Percentiles rank a stretch among this genome's conserved stretches.
Evolutionary conservation across 805 yeast species (phyloP).

Genomic region (Cyberlindnera euphorbiiphila): DNA sequence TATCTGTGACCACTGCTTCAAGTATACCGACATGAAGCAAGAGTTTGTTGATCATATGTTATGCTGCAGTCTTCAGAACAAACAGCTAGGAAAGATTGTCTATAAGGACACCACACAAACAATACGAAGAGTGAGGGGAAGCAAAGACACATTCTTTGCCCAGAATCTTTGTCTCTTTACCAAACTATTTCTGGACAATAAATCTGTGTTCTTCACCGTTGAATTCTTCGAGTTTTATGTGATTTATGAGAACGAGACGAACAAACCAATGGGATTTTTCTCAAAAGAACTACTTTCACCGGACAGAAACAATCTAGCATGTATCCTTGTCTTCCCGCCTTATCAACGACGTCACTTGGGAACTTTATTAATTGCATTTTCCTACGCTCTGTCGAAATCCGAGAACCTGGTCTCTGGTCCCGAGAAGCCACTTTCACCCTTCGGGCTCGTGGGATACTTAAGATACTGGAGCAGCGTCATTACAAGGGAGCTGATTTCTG

Average conservation of each 20-base stretch:
- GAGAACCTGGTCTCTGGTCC: constrained; percentile 79
- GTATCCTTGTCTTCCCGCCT: constrained; percentile 89
- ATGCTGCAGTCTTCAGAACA: constrained; percentile 40
- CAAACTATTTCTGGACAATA: constrained; percentile 83
- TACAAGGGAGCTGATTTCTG: constrained; percentile 40
- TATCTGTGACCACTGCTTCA: constrained; percentile 83
- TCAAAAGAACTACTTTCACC: constrained; percentile 79
- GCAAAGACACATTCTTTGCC: constrained; percentile 59
- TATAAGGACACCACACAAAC: constrained; percentile 55
- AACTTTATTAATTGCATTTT: constrained; percentile 73
- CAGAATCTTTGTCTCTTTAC: constrained; percentile 84
- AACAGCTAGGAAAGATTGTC: constrained; percentile 62
- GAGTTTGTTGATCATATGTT: constrained; percentile 48
- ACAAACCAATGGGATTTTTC: constrained; percentile 82
- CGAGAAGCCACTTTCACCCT: constrained; percentile 82
- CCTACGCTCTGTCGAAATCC: constrained; percentile 68
- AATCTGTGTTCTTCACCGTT: constrained; percentile 78
- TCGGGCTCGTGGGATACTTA: constrained; percentile 71
- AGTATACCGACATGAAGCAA: constrained; percentile 52
- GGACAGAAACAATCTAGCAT: constrained; percentile 83
- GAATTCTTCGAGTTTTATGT: constrained; percentile 80
- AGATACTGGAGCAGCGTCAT: constrained; percentile 68
- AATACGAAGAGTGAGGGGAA: constrained; percentile 68
- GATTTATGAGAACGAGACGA: constrained; percentile 47
- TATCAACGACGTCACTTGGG: constrained; percentile 80